Evolutionary conservation across 75 land plant species (phyloP), one percentile per base, ranked within the genome.

Genomic region (Sequoia sempervirens): DNA sequence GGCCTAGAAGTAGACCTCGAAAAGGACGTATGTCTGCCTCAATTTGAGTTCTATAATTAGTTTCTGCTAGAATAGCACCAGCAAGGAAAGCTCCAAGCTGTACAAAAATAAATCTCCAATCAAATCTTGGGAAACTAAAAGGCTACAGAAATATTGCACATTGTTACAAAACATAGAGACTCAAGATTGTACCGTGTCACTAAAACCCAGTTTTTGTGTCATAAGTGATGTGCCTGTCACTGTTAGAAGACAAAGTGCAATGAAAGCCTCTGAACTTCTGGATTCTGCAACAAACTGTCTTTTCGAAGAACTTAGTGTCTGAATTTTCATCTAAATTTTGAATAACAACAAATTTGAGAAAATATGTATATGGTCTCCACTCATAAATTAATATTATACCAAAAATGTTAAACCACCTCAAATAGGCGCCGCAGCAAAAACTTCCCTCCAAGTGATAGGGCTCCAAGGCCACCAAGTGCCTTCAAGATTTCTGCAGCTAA

Each of bases 31-130:
- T 94, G 84, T 97, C 99, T 58, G 99, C 98, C 90, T 97, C 99
- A 88, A 97, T 95, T 82, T 97, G 99, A 54, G 99, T 97, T 1
- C 99, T 90, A 85, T 92, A 97, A 89, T 97, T 97, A 34, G 99
- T 97, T 89, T 97, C 99, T 75, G 99, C 99, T 47, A 97, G 91
- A 75, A 97, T 30, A 70, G 99, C 99, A 72, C 99, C 99, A 86
- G 98, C 99, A 72, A 97, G 88, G 88, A 97, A 97, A 84, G 99
- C 99, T 81, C 99, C 99, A 82, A 97, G 95, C 99, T 97, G 80
- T 26, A 80, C 56, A 88, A 34, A 81, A 4, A 40, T 30, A 68
- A 14, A 52, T 7, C 68, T 41, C 52, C 74, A 84, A 41, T 72
- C 58, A 69, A 36, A 80, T 46, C 18, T 15, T 34, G 46, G n/a